These are phyloP conservation scores for Aspergillus vadensis DNA, from an alignment of 2,329 filamentous ascomycete genomes.

Conservation along the genomic window DNA sequence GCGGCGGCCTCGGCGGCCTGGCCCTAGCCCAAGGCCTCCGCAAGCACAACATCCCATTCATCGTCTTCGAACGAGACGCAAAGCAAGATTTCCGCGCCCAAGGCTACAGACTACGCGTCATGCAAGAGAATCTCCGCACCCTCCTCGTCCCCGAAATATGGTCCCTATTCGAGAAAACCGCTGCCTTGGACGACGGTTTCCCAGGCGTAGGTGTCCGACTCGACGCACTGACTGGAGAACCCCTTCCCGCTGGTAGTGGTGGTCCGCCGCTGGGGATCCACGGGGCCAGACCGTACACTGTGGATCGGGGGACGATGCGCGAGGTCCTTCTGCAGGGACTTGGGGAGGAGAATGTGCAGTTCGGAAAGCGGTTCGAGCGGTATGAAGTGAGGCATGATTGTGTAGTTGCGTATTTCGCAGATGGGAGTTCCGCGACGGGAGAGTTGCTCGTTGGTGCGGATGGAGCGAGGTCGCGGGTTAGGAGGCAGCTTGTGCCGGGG, in stretches of 20 bases:
- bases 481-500: constrained; percentile 40
- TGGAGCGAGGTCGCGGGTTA: constrained; percentile 40
- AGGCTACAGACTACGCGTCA: constrained; percentile 39
- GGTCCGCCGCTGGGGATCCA: background rate
- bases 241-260: background rate
- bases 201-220: background rate
- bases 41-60: constrained; percentile 38
- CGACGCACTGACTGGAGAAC: background rate
- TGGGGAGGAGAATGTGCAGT: background rate
- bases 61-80: constrained; percentile 40
- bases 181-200: constrained; percentile 13
- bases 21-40: constrained; percentile 40
- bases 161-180: constrained; percentile 23
- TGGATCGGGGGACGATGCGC: constrained; percentile 4
- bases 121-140: background rate
- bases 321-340: constrained; percentile 5
- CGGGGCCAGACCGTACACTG: background rate
- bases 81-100: constrained; percentile 35
- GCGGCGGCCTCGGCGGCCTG: constrained; percentile 40
- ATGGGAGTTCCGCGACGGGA: constrained; percentile 35
- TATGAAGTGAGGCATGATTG: constrained; percentile 4
- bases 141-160: constrained; percentile 14
- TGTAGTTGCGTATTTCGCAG: constrained; percentile 35
- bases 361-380: constrained; percentile 5
- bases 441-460: constrained; percentile 45